Percentiles rank a stretch among this genome's conserved stretches.
phyloP scores from a whole-genome alignment of 2,329 filamentous ascomycete genomes.

The Leptodontidium sp. region DNA sequence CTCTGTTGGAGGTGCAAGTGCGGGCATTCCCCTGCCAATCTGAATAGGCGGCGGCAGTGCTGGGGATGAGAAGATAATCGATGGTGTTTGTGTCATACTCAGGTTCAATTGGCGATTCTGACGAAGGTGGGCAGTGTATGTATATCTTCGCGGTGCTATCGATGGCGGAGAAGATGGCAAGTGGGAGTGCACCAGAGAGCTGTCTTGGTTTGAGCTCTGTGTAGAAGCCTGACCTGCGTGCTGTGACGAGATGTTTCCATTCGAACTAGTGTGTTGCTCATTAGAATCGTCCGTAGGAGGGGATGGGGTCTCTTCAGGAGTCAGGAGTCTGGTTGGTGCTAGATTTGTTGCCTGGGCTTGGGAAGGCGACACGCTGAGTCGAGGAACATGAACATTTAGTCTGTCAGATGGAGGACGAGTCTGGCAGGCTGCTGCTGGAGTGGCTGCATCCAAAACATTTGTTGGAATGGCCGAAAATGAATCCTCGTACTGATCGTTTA shows the following conservation, averaged over 20 bases:
- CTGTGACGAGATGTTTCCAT: background rate
- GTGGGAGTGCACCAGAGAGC: slow-evolving; percentile 31
- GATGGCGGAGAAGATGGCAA: slow-evolving; percentile 46
- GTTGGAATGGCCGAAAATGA: slow-evolving; percentile 39
- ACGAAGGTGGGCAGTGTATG: slow-evolving; percentile 43
- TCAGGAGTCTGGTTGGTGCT: slow-evolving; percentile 36
- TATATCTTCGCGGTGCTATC: slow-evolving; percentile 42
- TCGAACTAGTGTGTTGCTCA: slow-evolving; percentile 6
- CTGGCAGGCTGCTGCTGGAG: slow-evolving; percentile 21
- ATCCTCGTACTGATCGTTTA: slow-evolving; percentile 37
- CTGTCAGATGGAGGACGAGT: slow-evolving; percentile 10
- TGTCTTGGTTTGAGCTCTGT: background rate
- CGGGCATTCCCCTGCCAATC: slow-evolving; percentile 29
- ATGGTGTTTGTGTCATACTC: slow-evolving; percentile 42
- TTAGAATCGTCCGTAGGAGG: slow-evolving; percentile 31
- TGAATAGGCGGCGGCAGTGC: slow-evolving; percentile 44
- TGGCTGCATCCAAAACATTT: slow-evolving; percentile 31
- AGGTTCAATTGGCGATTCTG: slow-evolving; percentile 40
- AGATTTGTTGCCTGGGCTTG: slow-evolving; percentile 17
- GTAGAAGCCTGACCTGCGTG: background rate
- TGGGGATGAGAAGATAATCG: slow-evolving; percentile 47
- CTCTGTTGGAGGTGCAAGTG: slow-evolving; percentile 24
- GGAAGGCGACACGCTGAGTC: slow-evolving; percentile 20
- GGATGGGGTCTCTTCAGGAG: slow-evolving; percentile 46
- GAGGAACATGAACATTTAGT: slow-evolving; percentile 24